Evolutionary conservation across 2,329 filamentous ascomycete species (phyloP), one percentile per base, ranked within the genome.

Genomic region (Amauroascus niger): DNA sequence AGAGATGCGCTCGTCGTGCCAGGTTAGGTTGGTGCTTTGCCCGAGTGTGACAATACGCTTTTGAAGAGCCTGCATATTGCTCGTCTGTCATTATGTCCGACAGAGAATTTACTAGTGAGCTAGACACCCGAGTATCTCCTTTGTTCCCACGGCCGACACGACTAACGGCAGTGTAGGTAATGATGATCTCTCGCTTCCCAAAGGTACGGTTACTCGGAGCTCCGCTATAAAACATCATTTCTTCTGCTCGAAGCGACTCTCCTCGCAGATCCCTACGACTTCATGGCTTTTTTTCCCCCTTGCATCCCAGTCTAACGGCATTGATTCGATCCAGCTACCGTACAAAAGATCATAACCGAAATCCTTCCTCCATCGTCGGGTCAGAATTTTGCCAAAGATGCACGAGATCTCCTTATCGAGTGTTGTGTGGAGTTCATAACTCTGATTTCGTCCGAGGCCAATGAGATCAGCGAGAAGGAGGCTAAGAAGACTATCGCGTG

Each of bases 361-460:
- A 96, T 98, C 64, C 79, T 98, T 1, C 83, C 88, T 1, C 74
- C 85, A 0, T 81, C 85, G 47, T 78, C 79, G 16, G 88, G 88
- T 49, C 80, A 95, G 58, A 84, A 87, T 1, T 97, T 97, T 67
- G 88, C 90, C 41, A 96, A 95, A 69, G 93, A 98, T 64, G 90
- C 91, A 11, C 85, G 93, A 56, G 93, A 98, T 66, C 78, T 97
- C 2, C 78, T 98, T 50, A 98, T 98, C 64, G 93, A 97, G 75
- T 97, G 93, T 74, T 98, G 93, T 66, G 91, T 98, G 65, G 93
- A 98, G 71, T 98, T 98, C 71, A 96, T 98, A 70, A 97, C 93
- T 16, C 81, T 98, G 64, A 87, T 98, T 62, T 96, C 90, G n/a
- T 95, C 88, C 46, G 91, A 98, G 74, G 93, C 93, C 58, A 98